Base-by-base conservation (phyloP, 2,329 filamentous ascomycete genomes). In the Colletotrichum musicola region DNA sequence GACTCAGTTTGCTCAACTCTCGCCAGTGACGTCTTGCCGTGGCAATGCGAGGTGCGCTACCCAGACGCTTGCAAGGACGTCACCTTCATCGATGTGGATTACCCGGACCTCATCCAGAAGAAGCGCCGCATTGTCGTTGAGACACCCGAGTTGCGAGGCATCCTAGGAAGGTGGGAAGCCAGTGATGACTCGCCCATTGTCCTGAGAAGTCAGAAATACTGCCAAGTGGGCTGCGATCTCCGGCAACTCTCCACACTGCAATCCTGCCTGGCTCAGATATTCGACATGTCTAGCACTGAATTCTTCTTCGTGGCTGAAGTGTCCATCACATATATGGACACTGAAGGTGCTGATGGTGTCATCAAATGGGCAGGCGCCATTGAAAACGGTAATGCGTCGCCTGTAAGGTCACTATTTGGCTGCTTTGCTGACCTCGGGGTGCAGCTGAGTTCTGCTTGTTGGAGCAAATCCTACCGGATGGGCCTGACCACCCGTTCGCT, bases 251-350 rank as follows among this genome's bases (percentile, higher is more conserved):
- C 83, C 22, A 83, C 82, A 16, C 82, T 98, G 10, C 83, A 90
- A 65, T 75, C 81, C 6, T 83, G 88, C 4, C 80, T 97, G 25
- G 84, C 85, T 18, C 80, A 80, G 12, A 84, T 91, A 51, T 76
- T 93, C 2, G 82, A 90, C 46, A 76, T 91, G 16, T 25, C 62
- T 27, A 53, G 30, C 2, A 76, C 85, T 1, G 81, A 87, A 7
- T 86, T 97, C 2, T 82, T 98, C 25, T 97, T 96, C 74, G 87
- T 94, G 27, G 94, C 94, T 1, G 95, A 98, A 79, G 94, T 97
- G 14, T 97, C 94, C 4, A 88, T 97, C 47, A 96, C 94, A 1
- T 97, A 97, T 74, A 97, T 97, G 93, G 89, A 94, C 64, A 88
- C 89, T 2, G 78, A 86, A 22, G 89, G 89, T 47, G 90, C 94